Percentiles rank a stretch among this genome's conserved stretches.
phyloP scores from a whole-genome alignment of 2,329 filamentous ascomycete genomes.

The Grosmannia penicillata region DNA sequence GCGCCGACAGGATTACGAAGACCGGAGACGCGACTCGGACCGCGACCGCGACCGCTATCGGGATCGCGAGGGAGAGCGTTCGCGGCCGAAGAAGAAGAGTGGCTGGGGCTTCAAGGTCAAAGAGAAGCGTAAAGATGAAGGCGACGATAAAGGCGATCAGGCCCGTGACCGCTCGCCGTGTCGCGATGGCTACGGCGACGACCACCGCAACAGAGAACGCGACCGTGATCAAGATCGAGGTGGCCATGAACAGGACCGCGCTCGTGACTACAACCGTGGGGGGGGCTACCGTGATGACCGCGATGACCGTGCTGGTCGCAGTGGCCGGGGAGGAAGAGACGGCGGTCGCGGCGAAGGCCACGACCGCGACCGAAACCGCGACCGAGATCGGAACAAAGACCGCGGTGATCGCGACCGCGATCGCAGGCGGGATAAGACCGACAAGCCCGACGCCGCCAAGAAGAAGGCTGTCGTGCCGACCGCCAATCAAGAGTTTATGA shows the following conservation, averaged over 20 bases:
- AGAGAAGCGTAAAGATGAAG: conserved; percentile 33
- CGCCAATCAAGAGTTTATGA: conserved; percentile 39
- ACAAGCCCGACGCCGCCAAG: conserved; percentile 25
- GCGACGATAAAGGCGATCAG: conserved; percentile 25
- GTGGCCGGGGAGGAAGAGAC: too few relatives aligned
- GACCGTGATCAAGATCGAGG: conserved; percentile 13
- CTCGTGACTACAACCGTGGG: too few relatives aligned
- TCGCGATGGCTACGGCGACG: conserved; percentile 11
- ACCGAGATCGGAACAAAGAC: conserved; percentile 14
- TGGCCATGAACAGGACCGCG: too few relatives aligned
- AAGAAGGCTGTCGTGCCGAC: conserved; percentile 22
- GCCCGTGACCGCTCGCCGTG: conserved; percentile 22
- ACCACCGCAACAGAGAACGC: conserved; percentile 11
- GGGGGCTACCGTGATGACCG: too few relatives aligned
- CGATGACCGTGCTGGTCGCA: too few relatives aligned
- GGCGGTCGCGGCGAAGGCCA: conserved; percentile 16
- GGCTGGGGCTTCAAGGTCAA: conserved; percentile 44
- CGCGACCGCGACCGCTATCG: conserved; percentile 15
- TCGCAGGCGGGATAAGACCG: conserved; percentile 7
- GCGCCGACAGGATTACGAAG: conserved; percentile 7
- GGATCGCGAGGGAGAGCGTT: conserved; percentile 11
- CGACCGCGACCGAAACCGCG: conserved; percentile 7
- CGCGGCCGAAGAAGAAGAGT: conserved; percentile 10
- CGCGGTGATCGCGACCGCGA: conserved; percentile 14
- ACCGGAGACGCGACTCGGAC: conserved; percentile 13